Conservation (phyloP, 495 filamentous ascomycete genomes). For the Pyrenula massariospora region DNA sequence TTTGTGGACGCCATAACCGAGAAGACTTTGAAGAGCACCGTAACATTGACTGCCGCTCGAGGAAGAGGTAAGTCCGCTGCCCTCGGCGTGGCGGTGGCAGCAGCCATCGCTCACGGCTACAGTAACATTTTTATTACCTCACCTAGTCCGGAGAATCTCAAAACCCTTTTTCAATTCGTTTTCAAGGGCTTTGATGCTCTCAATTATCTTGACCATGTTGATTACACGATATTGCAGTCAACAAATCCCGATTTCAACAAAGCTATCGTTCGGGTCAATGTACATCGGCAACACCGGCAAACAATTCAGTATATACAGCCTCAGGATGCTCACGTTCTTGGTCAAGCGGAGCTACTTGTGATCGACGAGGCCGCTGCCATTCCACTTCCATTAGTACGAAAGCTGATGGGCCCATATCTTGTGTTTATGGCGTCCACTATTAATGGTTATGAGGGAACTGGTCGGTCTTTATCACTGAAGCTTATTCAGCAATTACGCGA, state of each 20-base stretch:
- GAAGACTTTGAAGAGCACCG: slow-evolving; percentile 88
- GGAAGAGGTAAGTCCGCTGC: slow-evolving; percentile 96
- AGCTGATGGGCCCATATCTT: slow-evolving; percentile 94
- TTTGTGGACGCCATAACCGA: slow-evolving; percentile 96
- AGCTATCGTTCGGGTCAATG: slow-evolving; percentile 92
- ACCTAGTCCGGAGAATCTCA: slow-evolving; percentile 94
- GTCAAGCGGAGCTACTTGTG: slow-evolving; percentile 90
- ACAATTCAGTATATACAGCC: slow-evolving; percentile 98
- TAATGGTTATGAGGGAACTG: slow-evolving; percentile 97
- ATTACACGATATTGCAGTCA: slow-evolving; percentile 97
- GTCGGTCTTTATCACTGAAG: slow-evolving; percentile 87
- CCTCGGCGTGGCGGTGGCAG: slow-evolving; percentile 85
- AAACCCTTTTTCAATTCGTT: slow-evolving; percentile 94
- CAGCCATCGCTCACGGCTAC: slow-evolving; percentile 90
- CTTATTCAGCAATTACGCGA: slow-evolving; percentile 95
- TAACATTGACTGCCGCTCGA: slow-evolving; percentile 85
- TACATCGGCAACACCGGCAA: slow-evolving; percentile 90
- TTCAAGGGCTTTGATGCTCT: slow-evolving; percentile 98
- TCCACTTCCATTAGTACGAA: slow-evolving; percentile 80
- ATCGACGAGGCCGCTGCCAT: slow-evolving; percentile 99
- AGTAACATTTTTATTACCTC: slow-evolving; percentile 99
- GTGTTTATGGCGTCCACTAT: slow-evolving; percentile 99
- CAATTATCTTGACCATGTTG: slow-evolving; percentile 82
- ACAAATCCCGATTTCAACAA: slow-evolving; percentile 99
- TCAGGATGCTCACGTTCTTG: slow-evolving; percentile 86